Evolutionary conservation across 2,329 filamentous ascomycete species (phyloP).

Genomic region (Sclerotinia glacialis): DNA sequence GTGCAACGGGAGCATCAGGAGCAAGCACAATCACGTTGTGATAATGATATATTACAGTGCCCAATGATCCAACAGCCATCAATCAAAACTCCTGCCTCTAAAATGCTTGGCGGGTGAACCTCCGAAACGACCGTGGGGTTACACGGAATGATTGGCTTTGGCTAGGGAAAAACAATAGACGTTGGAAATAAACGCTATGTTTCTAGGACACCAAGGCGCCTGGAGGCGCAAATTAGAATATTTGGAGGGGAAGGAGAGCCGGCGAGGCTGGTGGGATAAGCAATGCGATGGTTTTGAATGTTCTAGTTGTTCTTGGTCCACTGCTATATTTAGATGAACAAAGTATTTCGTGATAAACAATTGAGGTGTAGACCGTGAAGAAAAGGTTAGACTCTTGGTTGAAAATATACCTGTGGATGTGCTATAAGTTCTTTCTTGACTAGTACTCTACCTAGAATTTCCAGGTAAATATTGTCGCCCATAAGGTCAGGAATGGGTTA

Average conservation of each 20-base stretch:
- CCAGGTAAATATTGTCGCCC: background rate
- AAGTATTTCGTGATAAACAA: background rate
- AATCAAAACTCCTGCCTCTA: background rate
- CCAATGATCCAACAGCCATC: background rate
- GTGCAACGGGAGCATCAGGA: background rate
- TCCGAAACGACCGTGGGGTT: background rate
- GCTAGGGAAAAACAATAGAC: background rate
- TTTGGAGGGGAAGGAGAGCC: background rate
- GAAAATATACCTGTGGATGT: background rate
- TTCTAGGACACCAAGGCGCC: background rate
- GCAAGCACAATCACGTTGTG: background rate
- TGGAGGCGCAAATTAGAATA: background rate
- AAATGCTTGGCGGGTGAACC: background rate
- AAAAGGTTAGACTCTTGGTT: background rate
- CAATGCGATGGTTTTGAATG: background rate
- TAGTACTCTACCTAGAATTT: background rate
- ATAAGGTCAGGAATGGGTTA: background rate
- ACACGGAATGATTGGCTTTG: background rate
- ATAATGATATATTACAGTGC: background rate
- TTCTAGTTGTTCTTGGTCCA: background rate
- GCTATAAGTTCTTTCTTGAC: background rate
- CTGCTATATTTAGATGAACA: too few species aligned
- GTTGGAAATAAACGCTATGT: background rate
- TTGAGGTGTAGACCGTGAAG: background rate
- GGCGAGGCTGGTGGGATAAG: background rate